Conservation (phyloP, 805 yeast species). For the Komagataella populi region DNA sequence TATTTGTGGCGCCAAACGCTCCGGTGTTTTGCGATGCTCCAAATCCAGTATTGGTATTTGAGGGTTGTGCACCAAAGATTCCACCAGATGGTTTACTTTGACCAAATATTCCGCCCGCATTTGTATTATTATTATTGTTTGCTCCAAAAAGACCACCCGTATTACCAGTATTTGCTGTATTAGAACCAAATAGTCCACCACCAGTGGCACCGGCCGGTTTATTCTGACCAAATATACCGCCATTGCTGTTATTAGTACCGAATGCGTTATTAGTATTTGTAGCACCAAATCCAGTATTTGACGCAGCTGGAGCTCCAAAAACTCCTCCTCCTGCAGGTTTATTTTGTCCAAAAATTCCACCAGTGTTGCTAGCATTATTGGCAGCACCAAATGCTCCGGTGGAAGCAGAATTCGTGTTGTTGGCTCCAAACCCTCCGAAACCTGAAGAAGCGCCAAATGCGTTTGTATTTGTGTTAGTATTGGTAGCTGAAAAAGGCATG, state of each 20-base stretch:
- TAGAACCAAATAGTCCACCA: slow-evolving; percentile 28
- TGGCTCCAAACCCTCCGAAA: slow-evolving; percentile 4
- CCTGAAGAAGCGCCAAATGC: slow-evolving; percentile 17
- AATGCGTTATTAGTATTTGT: slow-evolving; percentile 2
- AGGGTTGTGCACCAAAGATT: slow-evolving; percentile 16
- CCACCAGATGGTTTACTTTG: slow-evolving; percentile 15
- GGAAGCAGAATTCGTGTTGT: slow-evolving; percentile 8
- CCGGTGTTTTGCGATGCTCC: slow-evolving; percentile 8
- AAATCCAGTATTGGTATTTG: slow-evolving; percentile 8
- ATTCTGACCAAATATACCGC: not conserved
- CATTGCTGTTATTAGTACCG: slow-evolving; percentile 20
- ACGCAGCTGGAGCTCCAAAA: slow-evolving; percentile 18
- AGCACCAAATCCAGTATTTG: slow-evolving; percentile 8
- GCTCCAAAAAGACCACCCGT: slow-evolving; percentile 9
- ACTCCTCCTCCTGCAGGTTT: slow-evolving; percentile 16
- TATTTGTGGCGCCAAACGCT: slow-evolving; percentile 10
- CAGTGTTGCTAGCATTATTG: slow-evolving; percentile 4
- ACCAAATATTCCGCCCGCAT: slow-evolving; percentile 21
- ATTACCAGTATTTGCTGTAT: slow-evolving; percentile 8
- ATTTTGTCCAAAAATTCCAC: slow-evolving; percentile 7
- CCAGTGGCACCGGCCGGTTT: slow-evolving; percentile 8
- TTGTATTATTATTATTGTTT: slow-evolving; percentile 8
- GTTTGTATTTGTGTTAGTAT: slow-evolving; percentile 13
- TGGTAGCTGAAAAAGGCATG: slow-evolving; percentile 5
- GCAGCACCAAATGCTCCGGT: slow-evolving; percentile 11